phyloP scores from a whole-genome alignment of 768 basidiomycete species.

The Suillus paluster region DNA sequence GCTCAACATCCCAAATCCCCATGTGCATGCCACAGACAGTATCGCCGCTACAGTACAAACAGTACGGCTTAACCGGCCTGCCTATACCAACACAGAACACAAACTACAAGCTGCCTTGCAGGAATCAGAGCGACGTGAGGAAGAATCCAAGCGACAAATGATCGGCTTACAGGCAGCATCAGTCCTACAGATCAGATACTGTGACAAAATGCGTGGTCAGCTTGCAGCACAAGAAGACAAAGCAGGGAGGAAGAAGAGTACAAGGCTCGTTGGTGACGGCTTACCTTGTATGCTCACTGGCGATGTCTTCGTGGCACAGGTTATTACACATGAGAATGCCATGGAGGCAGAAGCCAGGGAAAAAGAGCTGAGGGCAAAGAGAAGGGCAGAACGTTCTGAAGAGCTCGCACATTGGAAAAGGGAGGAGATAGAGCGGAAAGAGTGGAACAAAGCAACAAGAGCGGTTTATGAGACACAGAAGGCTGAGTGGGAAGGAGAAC shows the following conservation, averaged over 20 bases:
- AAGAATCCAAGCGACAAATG: constrained; percentile 9
- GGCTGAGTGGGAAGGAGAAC: constrained; percentile 19
- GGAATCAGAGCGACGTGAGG: not conserved
- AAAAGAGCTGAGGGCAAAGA: constrained; percentile 3
- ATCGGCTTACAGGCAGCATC: constrained; percentile 14
- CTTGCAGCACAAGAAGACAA: constrained; percentile 18
- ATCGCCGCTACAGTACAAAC: not conserved
- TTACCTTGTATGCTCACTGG: too few species aligned
- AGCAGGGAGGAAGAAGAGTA: constrained; percentile 2
- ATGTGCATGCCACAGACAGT: not conserved
- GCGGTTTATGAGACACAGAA: constrained; percentile 10
- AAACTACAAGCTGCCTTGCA: not conserved
- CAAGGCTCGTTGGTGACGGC: constrained; percentile 3
- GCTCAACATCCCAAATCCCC: not conserved
- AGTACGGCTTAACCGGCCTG: not conserved
- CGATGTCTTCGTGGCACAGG: constrained; percentile 19
- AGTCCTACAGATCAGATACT: constrained; percentile 17
- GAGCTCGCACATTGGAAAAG: constrained; percentile 21
- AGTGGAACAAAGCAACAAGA: constrained; percentile 14
- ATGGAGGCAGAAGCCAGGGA: constrained; percentile 9
- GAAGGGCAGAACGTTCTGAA: constrained; percentile 7
- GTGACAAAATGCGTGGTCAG: constrained; percentile 14
- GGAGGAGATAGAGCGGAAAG: constrained; percentile 14
- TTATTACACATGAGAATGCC: constrained; percentile 11
- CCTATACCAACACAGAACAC: not conserved